Percentiles rank a stretch among this genome's conserved stretches.
These are phyloP conservation scores for Candida rishiriensis DNA, from an alignment of 805 yeast genomes.

Conservation along the genomic window DNA sequence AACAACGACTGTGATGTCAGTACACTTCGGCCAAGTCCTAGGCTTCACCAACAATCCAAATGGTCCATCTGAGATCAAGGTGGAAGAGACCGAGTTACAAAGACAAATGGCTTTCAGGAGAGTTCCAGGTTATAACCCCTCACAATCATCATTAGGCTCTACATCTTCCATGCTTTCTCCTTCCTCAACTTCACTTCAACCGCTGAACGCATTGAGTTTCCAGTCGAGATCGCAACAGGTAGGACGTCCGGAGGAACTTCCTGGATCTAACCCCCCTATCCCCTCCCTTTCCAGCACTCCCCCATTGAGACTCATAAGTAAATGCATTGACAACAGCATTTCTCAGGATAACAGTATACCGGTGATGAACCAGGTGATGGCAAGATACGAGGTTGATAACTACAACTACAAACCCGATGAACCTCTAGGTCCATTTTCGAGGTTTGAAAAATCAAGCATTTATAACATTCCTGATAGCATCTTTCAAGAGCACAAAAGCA, in stretches of 20 bases:
- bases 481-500: conserved; percentile 63
- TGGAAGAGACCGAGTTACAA: conserved; percentile 24
- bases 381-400: conserved; percentile 62
- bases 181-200: conserved; percentile 13
- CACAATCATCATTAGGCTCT: conserved; percentile 8
- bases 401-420: conserved; percentile 47
- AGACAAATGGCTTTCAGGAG: conserved; percentile 23
- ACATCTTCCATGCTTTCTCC: conserved; percentile 5
- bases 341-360: conserved; percentile 56
- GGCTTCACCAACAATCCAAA: conserved; percentile 16
- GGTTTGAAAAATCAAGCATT: conserved; percentile 69
- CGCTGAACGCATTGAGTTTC: conserved; percentile 11
- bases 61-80: conserved; percentile 11
- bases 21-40: conserved; percentile 26
- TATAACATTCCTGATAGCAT: conserved; percentile 77
- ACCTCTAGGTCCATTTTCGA: conserved; percentile 52
- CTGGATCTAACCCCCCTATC: conserved; percentile 8
- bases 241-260: no score
- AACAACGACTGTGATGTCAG: conserved; percentile 19
- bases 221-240: no score
- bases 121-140: conserved; percentile 9
- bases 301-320: conserved; percentile 56
- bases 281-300: conserved; percentile 48
- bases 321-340: conserved; percentile 56
- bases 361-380: conserved; percentile 50